phyloP scores from a whole-genome alignment of 1,139 yeast species.

The Sugiyamaella pinicola region DNA sequence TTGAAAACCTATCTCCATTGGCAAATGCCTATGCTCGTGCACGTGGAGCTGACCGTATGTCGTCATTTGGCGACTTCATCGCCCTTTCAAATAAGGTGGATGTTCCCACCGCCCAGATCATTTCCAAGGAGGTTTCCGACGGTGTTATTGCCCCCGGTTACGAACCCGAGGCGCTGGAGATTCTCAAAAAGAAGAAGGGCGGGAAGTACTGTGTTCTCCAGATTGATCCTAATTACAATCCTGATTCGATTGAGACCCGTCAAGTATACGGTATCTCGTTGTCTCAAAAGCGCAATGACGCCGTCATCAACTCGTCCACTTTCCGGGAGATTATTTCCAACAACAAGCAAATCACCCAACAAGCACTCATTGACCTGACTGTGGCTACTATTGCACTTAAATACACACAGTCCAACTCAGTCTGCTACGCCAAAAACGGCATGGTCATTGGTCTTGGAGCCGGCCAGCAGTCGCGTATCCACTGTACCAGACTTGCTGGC shows the following conservation, averaged over 20 bases:
- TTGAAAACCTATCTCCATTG: slow-evolving; percentile 91
- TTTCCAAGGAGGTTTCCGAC: slow-evolving; percentile 95
- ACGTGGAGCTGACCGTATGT: slow-evolving; percentile 99
- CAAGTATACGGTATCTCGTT: slow-evolving; percentile 94
- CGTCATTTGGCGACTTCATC: slow-evolving; percentile 97
- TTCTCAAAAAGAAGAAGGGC: slow-evolving; percentile 88
- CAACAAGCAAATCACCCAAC: slow-evolving; percentile 85
- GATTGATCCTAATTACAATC: slow-evolving; percentile 91
- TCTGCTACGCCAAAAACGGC: slow-evolving; percentile 97
- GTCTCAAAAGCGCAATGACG: slow-evolving; percentile 97
- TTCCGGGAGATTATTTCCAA: slow-evolving; percentile 90
- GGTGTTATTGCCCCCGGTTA: slow-evolving; percentile 99
- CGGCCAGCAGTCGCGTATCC: slow-evolving; percentile 98
- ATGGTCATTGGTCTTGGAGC: slow-evolving; percentile 99
- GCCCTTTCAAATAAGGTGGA: slow-evolving; percentile 96
- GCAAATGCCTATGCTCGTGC: slow-evolving; percentile 99
- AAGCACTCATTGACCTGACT: slow-evolving; percentile 88
- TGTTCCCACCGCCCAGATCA: slow-evolving; percentile 93
- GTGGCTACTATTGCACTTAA: slow-evolving; percentile 97
- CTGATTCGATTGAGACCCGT: slow-evolving; percentile 81
- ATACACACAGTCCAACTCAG: slow-evolving; percentile 97
- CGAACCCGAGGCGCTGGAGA: slow-evolving; percentile 86
- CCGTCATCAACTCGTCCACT: slow-evolving; percentile 82
- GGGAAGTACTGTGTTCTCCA: slow-evolving; percentile 97
- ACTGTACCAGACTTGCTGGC: slow-evolving; percentile 98